These are phyloP conservation scores for Aspergillus homomorphus DNA, from an alignment of 495 filamentous ascomycete species.

Conservation along the genomic window DNA sequence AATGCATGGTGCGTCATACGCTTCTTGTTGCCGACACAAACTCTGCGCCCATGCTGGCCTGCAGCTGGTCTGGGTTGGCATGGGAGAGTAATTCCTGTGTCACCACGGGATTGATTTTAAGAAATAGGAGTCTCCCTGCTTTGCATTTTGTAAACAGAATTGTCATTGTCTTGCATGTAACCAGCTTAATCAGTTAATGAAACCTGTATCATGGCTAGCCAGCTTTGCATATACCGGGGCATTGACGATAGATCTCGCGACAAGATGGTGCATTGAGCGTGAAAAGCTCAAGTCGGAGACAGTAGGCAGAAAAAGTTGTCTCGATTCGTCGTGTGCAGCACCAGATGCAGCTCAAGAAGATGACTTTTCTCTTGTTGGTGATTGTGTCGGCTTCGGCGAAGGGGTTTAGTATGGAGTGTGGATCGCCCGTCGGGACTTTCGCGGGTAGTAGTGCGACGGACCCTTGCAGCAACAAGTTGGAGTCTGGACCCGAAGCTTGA, in stretches of 20 bases:
- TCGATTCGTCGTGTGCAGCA: not conserved
- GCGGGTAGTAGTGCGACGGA: too few species aligned
- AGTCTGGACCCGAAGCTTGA: not conserved
- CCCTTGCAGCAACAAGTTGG: not conserved
- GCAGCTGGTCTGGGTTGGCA: not conserved
- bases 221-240: not conserved
- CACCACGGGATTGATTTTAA: too few species aligned
- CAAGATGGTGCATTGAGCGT: not conserved
- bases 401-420: not conserved
- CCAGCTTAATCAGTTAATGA: not conserved
- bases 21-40: not conserved
- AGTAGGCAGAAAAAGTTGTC: not conserved
- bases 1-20: not conserved
- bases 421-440: too few species aligned
- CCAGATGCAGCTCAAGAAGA: not conserved
- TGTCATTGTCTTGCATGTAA: too few species aligned
- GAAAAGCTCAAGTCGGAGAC: not conserved
- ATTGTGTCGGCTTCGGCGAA: not conserved
- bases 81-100: too few species aligned
- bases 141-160: too few species aligned
- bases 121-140: too few species aligned
- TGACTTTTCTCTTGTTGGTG: not conserved
- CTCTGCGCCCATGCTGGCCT: not conserved
- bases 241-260: not conserved
- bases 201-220: not conserved